phyloP scores from a whole-genome alignment of 129 eudicot genomes.

The Flaveria bidentis region DNA sequence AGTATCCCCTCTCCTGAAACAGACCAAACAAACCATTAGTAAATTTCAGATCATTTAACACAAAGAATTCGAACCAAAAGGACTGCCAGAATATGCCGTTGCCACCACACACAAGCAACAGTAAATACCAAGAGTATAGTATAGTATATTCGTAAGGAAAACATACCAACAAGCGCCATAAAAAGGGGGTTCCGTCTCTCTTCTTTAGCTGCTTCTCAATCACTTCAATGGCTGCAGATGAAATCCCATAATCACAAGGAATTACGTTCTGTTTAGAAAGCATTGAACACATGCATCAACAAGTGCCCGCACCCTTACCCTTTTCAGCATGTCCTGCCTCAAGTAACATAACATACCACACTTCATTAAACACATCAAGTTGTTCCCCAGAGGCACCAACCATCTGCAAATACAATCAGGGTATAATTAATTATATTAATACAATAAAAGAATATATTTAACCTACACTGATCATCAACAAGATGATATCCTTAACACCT shows the following conservation, averaged over 20 bases:
- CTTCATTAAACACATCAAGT: constrained; percentile 82
- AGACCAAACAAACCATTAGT: constrained; percentile 3
- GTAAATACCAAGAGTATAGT: background rate
- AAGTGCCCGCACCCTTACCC: constrained; percentile 60
- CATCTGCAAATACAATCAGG: constrained; percentile 42
- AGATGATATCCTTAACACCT: constrained; percentile 45
- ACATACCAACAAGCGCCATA: constrained; percentile 87
- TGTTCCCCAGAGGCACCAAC: constrained; percentile 99
- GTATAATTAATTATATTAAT: background rate
- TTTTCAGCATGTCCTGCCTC: constrained; percentile 57
- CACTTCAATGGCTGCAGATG: constrained; percentile 55
- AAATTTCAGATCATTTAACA: background rate
- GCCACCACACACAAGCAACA: background rate
- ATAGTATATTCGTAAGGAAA: background rate
- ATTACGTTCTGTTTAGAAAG: background rate
- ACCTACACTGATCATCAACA: background rate
- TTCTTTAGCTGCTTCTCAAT: constrained; percentile 69
- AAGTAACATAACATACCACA: constrained; percentile 65
- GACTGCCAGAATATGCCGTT: background rate
- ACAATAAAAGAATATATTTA: background rate
- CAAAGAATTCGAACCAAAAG: background rate
- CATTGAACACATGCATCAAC: background rate
- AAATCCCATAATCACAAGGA: constrained; percentile 1
- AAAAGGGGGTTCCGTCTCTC: constrained; percentile 73
- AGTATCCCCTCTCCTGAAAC: constrained; percentile 63